These are phyloP conservation scores for Neurospora crassa DNA, from an alignment of 2,329 filamentous ascomycete genomes.

Conservation along the genomic window DNA sequence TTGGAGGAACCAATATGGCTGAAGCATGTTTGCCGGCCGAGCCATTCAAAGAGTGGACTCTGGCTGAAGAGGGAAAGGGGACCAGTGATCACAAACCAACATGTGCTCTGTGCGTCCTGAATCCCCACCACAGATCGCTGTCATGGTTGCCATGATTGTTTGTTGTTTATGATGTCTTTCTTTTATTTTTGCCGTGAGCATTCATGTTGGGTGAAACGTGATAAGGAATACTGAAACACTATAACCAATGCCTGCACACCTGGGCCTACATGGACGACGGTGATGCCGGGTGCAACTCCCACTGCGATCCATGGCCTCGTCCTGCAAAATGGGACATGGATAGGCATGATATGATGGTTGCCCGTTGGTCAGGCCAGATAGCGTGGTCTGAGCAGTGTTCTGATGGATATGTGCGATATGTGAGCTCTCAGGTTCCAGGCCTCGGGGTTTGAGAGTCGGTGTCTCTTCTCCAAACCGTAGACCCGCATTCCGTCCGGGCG, in stretches of 20 bases:
- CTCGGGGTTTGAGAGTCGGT: not conserved
- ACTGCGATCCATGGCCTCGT: not conserved
- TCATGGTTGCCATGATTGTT: not conserved
- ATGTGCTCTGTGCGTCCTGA: not conserved
- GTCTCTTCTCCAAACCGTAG: not conserved
- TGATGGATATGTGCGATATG: not conserved
- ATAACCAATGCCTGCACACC: not conserved
- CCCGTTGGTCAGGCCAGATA: not conserved
- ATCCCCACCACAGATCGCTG: not conserved
- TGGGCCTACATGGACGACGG: not conserved
- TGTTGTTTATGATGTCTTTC: not conserved
- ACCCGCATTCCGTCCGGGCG: not conserved
- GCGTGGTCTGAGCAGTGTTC: not conserved
- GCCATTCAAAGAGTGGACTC: not conserved
- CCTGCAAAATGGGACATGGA: not conserved
- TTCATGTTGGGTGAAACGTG: not conserved
- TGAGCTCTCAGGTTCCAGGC: not conserved
- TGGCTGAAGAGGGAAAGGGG: not conserved
- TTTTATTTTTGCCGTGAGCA: not conserved
- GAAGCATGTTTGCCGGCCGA: not conserved
- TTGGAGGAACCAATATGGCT: not conserved
- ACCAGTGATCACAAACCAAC: not conserved
- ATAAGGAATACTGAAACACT: not conserved
- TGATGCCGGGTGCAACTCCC: not conserved
- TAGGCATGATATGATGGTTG: not conserved